Base-by-base conservation (phyloP, 2,329 filamentous ascomycete genomes). In the Fusarium veterinarium region DNA sequence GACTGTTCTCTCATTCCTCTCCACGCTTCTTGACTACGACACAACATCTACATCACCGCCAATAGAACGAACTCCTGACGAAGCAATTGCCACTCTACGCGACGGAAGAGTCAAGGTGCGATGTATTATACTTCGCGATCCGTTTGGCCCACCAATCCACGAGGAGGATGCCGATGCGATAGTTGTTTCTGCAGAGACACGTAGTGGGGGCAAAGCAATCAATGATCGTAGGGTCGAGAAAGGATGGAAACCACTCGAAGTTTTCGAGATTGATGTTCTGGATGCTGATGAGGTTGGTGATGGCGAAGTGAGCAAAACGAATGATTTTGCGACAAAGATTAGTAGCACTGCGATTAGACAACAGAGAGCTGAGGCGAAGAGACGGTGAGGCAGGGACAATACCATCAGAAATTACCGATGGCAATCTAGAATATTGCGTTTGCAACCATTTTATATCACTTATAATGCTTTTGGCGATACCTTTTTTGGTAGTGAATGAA, bases 241-340 rank as follows among this genome's bases (percentile, higher is more conserved):
- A 67, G 93, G 93, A 5, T 98, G 94, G 95, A 84, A 86, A 40
- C 81, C 85, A 30, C 85, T 99, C 42, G 91, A 94, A 31, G 89
- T 97, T 1, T 97, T 94, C 76, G 95, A 97, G 80, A 94, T 98
- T 33, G 93, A 96, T 77, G 94, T 98, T 19, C 86, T 99, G 20
- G 92, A 95, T 81, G 88, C 91, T 23, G 60, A 52, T 4, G 77
- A 78, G 38, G 60, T 78, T 48, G 63, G 45, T 1, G 74, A 84
- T n/a, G 83, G 84, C 4, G 77, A 76, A 45, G 79, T 75, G 42
- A 81, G 75, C n/a, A 83, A 82, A 72, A 84, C 80, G 17, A 88
- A 91, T 63, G 87, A 88, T 72, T 97, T 97, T 81, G 89, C 91
- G 31, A 88, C 89, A 69, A 98, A 65, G 46, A 64, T 65, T 20